phyloP scores from a whole-genome alignment of 257 asterid genomes.

The Solanum chaucha region DNA sequence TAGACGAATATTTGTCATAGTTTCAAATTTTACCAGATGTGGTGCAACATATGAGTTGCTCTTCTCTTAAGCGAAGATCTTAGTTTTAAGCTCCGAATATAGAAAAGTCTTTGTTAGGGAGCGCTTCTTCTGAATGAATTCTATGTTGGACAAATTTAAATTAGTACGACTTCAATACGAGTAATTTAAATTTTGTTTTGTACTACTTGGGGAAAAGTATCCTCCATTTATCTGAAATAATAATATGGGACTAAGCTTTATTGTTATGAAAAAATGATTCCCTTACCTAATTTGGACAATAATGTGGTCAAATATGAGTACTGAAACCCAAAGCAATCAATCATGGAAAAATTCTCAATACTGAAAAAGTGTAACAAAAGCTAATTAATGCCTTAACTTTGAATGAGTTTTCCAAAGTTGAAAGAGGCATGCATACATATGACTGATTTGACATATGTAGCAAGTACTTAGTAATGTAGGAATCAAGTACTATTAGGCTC shows the following conservation, averaged over 20 bases:
- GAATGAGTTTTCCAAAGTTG: not conserved
- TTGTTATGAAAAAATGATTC: not conserved
- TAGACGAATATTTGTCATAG: too few relatives aligned
- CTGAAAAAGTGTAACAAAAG: not conserved
- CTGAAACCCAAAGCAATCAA: not conserved
- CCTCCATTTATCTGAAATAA: not conserved
- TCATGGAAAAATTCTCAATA: not conserved
- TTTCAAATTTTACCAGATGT: too few relatives aligned
- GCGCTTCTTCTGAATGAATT: rapidly evolving
- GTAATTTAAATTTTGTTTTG: not conserved
- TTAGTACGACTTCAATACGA: too few relatives aligned
- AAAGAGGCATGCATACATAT: not conserved
- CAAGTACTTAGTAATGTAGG: not conserved
- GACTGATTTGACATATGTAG: not conserved
- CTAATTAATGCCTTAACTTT: not conserved
- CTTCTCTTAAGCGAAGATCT: rapidly evolving
- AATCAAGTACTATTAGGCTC: not conserved
- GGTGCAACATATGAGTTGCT: too few relatives aligned
- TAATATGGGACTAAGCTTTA: not conserved
- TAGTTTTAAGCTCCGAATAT: rapidly evolving
- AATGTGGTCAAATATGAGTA: not conserved
- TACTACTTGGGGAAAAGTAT: not conserved
- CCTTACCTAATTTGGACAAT: not conserved
- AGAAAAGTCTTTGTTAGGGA: too few relatives aligned
- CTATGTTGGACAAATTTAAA: too few relatives aligned